phyloP scores from a whole-genome alignment of 1,284 basidiomycete species.

The Leccinum solheimii region DNA sequence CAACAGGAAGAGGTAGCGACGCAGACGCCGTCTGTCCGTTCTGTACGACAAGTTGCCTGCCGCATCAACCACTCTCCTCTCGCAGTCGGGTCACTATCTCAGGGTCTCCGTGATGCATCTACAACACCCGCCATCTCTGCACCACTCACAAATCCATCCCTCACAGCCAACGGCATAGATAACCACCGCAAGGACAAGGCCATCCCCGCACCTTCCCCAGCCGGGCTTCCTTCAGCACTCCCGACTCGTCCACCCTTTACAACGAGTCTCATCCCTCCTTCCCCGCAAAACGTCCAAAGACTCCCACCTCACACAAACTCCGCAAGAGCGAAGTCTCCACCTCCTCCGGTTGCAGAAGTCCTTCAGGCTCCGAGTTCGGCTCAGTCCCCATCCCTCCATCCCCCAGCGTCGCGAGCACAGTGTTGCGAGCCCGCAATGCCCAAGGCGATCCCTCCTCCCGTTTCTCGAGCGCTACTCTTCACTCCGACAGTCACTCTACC shows the following conservation, averaged over 20 bases:
- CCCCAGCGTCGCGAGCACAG: constrained; percentile 34
- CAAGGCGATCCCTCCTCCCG: constrained; percentile 63
- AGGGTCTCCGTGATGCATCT: constrained; percentile 48
- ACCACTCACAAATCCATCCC: constrained; percentile 74
- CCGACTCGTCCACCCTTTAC: constrained; percentile 60
- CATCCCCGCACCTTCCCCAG: constrained; percentile 31
- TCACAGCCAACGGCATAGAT: constrained; percentile 68
- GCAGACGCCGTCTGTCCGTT: constrained; percentile 50
- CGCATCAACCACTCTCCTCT: constrained; percentile 52
- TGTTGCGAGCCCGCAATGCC: constrained; percentile 49
- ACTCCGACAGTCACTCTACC: constrained; percentile 53
- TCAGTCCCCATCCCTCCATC: constrained; percentile 41
- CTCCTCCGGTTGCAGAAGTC: constrained; percentile 44
- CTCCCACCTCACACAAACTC: constrained; percentile 41
- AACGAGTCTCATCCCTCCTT: constrained; percentile 46
- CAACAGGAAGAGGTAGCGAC: constrained; percentile 43
- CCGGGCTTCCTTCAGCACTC: constrained; percentile 50
- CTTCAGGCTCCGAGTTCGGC: constrained; percentile 49
- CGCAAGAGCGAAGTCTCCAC: constrained; percentile 57
- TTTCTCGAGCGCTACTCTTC: constrained; percentile 54
- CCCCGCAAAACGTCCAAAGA: constrained; percentile 38
- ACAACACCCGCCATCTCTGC: constrained; percentile 57
- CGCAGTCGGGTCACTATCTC: constrained; percentile 55
- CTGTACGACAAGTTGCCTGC: constrained; percentile 73
- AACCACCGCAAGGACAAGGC: constrained; percentile 54